These are phyloP conservation scores for Dendrothele bispora DNA, from an alignment of 768 basidiomycete species.

Conservation along the genomic window DNA sequence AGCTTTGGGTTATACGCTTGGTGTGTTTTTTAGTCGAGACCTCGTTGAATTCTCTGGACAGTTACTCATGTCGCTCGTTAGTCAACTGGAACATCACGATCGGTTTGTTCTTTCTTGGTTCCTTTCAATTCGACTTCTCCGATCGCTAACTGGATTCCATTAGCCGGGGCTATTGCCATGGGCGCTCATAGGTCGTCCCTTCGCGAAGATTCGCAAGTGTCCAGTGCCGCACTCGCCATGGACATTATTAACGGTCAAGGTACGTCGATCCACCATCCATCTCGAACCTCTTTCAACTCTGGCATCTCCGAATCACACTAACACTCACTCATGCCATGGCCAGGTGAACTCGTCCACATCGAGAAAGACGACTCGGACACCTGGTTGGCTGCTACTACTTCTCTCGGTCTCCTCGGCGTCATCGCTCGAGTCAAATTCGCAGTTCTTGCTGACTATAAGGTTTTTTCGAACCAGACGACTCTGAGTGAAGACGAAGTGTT, in stretches of 20 bases:
- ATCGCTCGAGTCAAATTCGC: constrained; percentile 32
- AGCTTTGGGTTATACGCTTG: constrained; percentile 30
- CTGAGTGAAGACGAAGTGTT: constrained; percentile 31
- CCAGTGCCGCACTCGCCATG: constrained; percentile 31
- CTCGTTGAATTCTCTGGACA: background rate
- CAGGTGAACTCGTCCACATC: constrained; percentile 35
- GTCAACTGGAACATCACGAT: constrained; percentile 41
- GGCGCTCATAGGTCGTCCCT: constrained; percentile 40
- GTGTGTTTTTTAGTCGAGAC: too few relatives aligned
- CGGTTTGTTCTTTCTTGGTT: constrained; percentile 16
- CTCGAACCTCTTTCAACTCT: too few relatives aligned
- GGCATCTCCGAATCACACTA: background rate
- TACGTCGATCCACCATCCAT: too few relatives aligned
- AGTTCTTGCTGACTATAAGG: constrained; percentile 35
- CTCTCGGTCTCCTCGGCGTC: constrained; percentile 35
- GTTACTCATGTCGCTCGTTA: constrained; percentile 12
- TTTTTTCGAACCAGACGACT: constrained; percentile 33
- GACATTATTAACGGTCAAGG: constrained; percentile 38
- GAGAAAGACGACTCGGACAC: constrained; percentile 30
- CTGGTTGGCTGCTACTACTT: constrained; percentile 38
- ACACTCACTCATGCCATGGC: background rate
- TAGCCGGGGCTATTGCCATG: constrained; percentile 39
- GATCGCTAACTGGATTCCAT: background rate
- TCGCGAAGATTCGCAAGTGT: constrained; percentile 36
- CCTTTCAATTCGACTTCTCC: background rate